Evolutionary conservation across 2,329 filamentous ascomycete species (phyloP), one percentile per base, ranked within the genome.

Genomic region (Monosporascus sp.): DNA sequence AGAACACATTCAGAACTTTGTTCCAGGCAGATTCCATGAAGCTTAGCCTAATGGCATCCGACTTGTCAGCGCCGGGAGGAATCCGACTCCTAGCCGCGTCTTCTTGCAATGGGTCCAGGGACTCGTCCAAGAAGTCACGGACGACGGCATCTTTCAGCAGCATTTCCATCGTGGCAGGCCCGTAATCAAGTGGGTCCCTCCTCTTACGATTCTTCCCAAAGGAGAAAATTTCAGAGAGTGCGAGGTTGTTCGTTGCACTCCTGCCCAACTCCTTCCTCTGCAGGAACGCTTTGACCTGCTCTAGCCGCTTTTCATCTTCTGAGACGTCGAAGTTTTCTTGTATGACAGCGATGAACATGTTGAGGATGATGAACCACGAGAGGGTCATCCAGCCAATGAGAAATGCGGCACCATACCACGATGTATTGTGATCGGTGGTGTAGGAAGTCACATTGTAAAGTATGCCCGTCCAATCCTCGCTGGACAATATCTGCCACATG

Each of bases 301-400:
- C 90, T 56, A 97, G 74, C 20, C 95, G 90, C 72, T 99, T 99
- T 69, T 97, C 92, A 67, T 99, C 95, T 68, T 99, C 94, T 3
- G 92, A 96, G 25, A 99, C 91, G 72, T 99, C 94, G 68, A 99
- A 99, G 65, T 96, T 99, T 68, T 99, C 94, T 70, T 99, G 94
- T 60, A 99, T 99, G 73, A 99, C 94, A 78, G 94, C 94, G 89
- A 99, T 97, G 77, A 99, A 99, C 94, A 99, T 99, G 67, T 97
- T 99, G 75, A 99, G 75, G 56, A 97, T 82, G 72, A 99, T 96
- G 68, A 97, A 93, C 70, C 95, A 97, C 6, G 91, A 82, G 44
- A 99, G 80, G 53, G 96, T 94, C 70, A 96, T 97, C 94, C 94
- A 99, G 60, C 92, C 81, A 58, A 97, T 90, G 61, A 96, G 80